phyloP scores from a whole-genome alignment of 495 filamentous ascomycete genomes.

The Neurospora sp. region DNA sequence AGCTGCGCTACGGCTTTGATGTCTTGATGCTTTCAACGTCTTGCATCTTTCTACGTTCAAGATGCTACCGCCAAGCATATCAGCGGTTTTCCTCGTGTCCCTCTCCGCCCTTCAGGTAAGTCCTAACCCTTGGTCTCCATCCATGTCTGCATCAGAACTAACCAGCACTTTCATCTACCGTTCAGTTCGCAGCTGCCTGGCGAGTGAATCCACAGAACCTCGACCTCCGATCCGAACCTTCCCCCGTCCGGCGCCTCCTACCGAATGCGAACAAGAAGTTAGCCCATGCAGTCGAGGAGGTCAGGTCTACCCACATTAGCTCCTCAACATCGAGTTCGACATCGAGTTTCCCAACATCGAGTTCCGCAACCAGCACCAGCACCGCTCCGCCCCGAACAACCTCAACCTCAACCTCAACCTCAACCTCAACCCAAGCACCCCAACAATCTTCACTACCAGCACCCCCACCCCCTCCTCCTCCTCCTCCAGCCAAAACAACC shows the following conservation, averaged over 20 bases:
- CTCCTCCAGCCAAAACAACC: neutral
- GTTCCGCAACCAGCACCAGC: no score
- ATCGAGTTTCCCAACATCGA: neutral
- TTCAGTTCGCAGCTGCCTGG: neutral
- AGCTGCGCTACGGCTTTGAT: neutral
- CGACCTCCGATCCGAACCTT: neutral
- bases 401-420: no score
- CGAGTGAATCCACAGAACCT: neutral
- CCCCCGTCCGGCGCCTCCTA: neutral
- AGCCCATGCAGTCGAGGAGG: neutral
- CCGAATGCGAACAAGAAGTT: neutral
- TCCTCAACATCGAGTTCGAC: neutral
- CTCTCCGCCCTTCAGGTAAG: neutral
- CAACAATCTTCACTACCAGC: no score
- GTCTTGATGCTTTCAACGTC: neutral
- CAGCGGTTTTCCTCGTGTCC: rapidly evolving
- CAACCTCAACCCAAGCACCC: no score
- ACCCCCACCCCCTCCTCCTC: neutral
- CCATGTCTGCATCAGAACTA: neutral
- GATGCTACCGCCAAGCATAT: neutral
- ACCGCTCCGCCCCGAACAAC: no score
- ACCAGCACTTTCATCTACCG: neutral
- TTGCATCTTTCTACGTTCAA: neutral
- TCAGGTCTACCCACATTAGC: neutral
- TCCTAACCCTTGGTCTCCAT: neutral